These are phyloP conservation scores for Choanephora cucurbitarum DNA, from an alignment of 371 early-diverging fungal genomes.

Conservation along the genomic window DNA sequence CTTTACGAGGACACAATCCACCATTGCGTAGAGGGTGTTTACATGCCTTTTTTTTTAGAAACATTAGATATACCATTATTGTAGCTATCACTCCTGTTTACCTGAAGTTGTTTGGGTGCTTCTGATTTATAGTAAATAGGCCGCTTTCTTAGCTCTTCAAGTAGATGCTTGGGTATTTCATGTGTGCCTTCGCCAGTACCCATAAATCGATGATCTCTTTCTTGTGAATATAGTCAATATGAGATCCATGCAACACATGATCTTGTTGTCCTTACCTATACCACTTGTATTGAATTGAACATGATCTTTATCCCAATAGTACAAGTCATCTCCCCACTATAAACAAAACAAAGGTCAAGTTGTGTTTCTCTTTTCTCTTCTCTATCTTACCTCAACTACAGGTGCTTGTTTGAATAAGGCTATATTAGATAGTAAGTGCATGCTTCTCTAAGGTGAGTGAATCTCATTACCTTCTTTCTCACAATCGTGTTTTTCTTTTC, in stretches of 20 bases:
- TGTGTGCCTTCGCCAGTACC: conserved; percentile 67
- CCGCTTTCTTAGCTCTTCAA: conserved; percentile 56
- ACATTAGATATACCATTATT: too few relatives aligned
- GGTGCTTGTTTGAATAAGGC: conserved; percentile 63
- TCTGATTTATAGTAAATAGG: conserved; percentile 49
- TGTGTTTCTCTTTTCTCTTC: too few relatives aligned
- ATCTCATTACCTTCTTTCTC: conserved; percentile 40
- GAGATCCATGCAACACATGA: too few relatives aligned
- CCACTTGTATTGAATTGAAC: conserved; percentile 68
- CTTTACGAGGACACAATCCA: conserved; percentile 67
- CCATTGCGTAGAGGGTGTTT: conserved; percentile 69
- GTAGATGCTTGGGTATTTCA: conserved; percentile 53
- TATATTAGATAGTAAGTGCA: too few relatives aligned
- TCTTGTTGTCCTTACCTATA: conserved; percentile 52
- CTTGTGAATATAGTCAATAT: too few relatives aligned
- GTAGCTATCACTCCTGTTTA: too few relatives aligned
- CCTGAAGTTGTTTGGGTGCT: conserved; percentile 45
- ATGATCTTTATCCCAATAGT: conserved; percentile 69
- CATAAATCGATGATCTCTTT: conserved; percentile 64
- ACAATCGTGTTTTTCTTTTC: conserved; percentile 26
- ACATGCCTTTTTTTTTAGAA: conserved; percentile 47
- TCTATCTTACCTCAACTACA: conserved; percentile 55
- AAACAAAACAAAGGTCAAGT: neutral
- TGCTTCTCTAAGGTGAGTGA: too few relatives aligned
- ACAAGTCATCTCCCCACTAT: conserved; percentile 68